phyloP scores from a whole-genome alignment of 2,329 filamentous ascomycete species.

The Apiospora koreana region DNA sequence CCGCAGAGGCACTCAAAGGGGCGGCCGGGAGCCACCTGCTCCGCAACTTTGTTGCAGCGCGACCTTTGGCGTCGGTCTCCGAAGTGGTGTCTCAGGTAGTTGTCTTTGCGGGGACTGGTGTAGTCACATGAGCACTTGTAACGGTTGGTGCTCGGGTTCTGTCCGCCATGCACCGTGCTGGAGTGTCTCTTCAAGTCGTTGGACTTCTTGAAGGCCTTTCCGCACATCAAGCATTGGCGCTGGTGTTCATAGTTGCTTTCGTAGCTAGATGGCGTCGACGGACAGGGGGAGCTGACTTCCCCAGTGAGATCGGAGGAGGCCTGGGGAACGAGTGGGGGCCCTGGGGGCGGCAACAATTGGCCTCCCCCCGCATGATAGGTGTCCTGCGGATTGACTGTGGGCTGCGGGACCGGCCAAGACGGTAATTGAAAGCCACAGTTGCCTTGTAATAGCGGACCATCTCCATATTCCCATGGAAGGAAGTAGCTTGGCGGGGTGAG shows the following conservation, averaged over 20 bases:
- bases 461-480: background rate
- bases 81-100: background rate
- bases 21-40: background rate
- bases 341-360: background rate
- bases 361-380: background rate
- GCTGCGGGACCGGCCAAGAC: background rate
- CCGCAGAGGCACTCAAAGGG: background rate
- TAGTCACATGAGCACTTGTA: background rate
- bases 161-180: background rate
- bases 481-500: background rate
- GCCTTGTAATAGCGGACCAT: background rate
- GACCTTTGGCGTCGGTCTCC: background rate
- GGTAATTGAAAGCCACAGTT: background rate
- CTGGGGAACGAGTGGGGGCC: background rate
- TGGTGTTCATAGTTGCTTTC: background rate
- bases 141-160: background rate
- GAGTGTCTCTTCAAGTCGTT: background rate
- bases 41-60: background rate
- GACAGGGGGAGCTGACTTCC: background rate
- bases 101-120: background rate
- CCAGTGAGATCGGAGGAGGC: background rate
- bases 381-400: background rate
- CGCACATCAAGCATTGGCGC: background rate
- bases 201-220: background rate
- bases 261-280: background rate